Base-by-base conservation (phyloP, 2,329 filamentous ascomycete genomes). In the Fusarium sterilihyphosum region DNA sequence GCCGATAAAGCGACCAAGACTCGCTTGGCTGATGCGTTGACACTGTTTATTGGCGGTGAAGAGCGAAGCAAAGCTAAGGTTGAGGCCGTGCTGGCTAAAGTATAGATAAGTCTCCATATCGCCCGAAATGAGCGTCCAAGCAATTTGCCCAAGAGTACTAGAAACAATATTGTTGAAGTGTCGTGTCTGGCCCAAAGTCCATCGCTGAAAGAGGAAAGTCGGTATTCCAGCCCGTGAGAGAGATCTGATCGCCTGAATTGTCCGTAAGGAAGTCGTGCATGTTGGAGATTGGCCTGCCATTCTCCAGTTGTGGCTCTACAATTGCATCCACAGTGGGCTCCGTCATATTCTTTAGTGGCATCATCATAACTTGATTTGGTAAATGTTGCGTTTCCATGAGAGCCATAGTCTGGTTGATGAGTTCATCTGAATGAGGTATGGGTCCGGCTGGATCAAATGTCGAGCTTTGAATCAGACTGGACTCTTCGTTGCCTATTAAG, bases 41-140 rank as follows among this genome's bases (percentile, higher is more conserved):
- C 81, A 29, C 75, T 86, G n/a, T 86, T 86, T 67, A 78, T 79
- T 18, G 81, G 79, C 10, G 82, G 81, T 3, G 82, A 85, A 71
- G 74, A 81, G 62, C 79, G 81, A 43, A 85, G 83, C 72, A 81
- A 81, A 73, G 77, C 75, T 26, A 81, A 82, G 65, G 80, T 85
- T 40, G 83, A 85, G 64, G 77, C 60, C 8, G 70, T 74, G 49
- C 31, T 79, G 53, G 66, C 65, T 37, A 46, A 46, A 2, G 20
- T 75, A n/a, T 75, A 63, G 43, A 26, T 10, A 35, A 29, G 17
- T 37, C 13, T 49, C 16, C 29, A 31, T 12, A 22, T 13, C 8
- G 8, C 7, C 9, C 0, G 12, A 31, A n/a, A 37, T 57, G 14
- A 46, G 9, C 29, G 10, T 5, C 11, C 8, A 9, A 44, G 5